Percentiles rank a stretch among this genome's conserved stretches.
phyloP scores from a whole-genome alignment of 768 basidiomycete genomes.

The Omphalotus guepiniiformis region DNA sequence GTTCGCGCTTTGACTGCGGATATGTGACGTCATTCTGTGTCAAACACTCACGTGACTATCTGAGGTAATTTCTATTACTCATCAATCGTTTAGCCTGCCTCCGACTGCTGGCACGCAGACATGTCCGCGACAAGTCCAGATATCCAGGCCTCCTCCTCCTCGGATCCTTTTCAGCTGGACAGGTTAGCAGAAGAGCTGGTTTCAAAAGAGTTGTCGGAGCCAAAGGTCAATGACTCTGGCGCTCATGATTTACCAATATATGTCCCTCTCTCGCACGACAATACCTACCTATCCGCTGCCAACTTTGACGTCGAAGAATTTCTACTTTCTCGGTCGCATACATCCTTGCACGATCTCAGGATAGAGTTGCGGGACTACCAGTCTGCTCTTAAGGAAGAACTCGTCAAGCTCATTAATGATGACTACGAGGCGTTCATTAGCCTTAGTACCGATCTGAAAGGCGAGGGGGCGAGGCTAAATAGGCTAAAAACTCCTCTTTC shows the following conservation, averaged over 20 bases:
- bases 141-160: constrained; percentile 9
- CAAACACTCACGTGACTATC: too few species aligned
- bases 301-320: constrained; percentile 83
- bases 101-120: neutral
- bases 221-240: constrained; percentile 1
- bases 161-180: constrained; percentile 65
- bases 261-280: constrained; percentile 74
- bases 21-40: too few species aligned
- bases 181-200: constrained; percentile 71
- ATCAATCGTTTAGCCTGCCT: neutral
- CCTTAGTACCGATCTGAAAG: constrained; percentile 86
- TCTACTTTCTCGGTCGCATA: constrained; percentile 79
- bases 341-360: constrained; percentile 83
- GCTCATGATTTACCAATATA: constrained; percentile 55
- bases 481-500: constrained; percentile 65
- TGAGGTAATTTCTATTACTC: too few species aligned
- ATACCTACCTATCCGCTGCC: constrained; percentile 64
- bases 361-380: constrained; percentile 85
- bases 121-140: neutral
- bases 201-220: constrained; percentile 39
- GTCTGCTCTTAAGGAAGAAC: constrained; percentile 80
- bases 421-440: constrained; percentile 99
- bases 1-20: too few species aligned
- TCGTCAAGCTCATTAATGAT: constrained; percentile 93
- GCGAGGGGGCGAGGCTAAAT: constrained; percentile 72